Evolutionary conservation across 352 stramenopile species (phyloP).

Genomic region (Phytophthora foliorum): DNA sequence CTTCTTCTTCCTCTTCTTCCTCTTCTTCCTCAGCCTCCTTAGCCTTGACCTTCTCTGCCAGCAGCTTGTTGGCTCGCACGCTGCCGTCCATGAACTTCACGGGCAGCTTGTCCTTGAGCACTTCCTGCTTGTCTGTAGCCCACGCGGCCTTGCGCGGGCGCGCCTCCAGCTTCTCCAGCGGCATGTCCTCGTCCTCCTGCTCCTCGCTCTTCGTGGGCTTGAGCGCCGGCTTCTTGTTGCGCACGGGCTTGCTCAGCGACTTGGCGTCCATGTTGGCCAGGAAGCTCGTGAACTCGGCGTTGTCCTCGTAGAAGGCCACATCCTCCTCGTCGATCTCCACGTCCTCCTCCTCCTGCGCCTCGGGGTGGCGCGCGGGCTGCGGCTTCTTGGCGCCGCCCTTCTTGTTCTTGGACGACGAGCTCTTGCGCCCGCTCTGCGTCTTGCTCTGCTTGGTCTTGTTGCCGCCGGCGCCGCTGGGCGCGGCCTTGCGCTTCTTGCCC

Average conservation of each 20-base stretch:
- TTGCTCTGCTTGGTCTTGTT: constrained; percentile 55
- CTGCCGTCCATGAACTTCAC: constrained; percentile 91
- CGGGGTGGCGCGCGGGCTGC: constrained; percentile 19
- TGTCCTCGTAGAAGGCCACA: constrained; percentile 81
- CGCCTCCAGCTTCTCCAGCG: constrained; percentile 84
- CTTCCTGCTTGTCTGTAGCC: constrained; percentile 63
- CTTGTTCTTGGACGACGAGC: constrained; percentile 24
- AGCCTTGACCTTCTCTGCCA: constrained; percentile 53
- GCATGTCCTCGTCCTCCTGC: constrained; percentile 56
- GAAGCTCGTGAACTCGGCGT: constrained; percentile 79
- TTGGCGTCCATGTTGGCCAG: constrained; percentile 84
- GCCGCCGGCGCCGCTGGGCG: constrained; percentile 18
- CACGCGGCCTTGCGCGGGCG: constrained; percentile 69
- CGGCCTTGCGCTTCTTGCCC: constrained; percentile 57
- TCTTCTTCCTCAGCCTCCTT: constrained; percentile 34
- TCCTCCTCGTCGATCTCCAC: constrained; percentile 84
- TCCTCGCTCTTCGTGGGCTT: constrained; percentile 42
- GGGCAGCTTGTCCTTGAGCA: constrained; percentile 78
- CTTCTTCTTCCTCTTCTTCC: constrained; percentile 48
- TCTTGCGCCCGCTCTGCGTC: constrained; percentile 30
- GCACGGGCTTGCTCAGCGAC: constrained; percentile 58
- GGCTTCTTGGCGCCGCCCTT: constrained; percentile 48
- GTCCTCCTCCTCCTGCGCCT: constrained; percentile 52
- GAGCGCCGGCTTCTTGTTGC: constrained; percentile 48
- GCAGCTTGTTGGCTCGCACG: constrained; percentile 78